Base-by-base conservation (phyloP, 257 asterid genomes). In the Solanum sejunctum region DNA sequence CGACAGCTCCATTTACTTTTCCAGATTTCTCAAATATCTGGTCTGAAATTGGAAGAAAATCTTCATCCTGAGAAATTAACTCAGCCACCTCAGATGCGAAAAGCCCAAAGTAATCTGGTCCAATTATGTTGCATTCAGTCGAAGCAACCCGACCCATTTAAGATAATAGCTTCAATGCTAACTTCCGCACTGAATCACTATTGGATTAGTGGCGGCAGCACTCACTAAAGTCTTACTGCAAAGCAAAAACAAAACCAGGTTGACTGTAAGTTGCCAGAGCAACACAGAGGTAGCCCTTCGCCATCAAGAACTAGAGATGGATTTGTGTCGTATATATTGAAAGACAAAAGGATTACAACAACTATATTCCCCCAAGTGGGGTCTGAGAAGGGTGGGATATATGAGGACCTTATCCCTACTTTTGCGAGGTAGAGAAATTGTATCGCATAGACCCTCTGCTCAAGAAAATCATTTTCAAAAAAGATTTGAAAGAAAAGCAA, bases 91-190 rank as follows among this genome's bases (percentile, higher is more conserved):
- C 95, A 58, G 86, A 88, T 56, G 89, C 70, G 86, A 89, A 96
- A 83, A 85, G 91, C 26, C 94, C 94, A 87, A 96, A 94, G 83
- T 87, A 91, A 82, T 94, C 98, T 7, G 98, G 96, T 83, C 94
- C 96, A 55, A 85, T 18, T 47, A 18, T 49, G 78, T 82, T 81
- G 56, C 56, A 78, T 54, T 60, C 88, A 39, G 83, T 81, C 23
- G 89, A 84, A 52, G 92, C 54, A 67, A 81, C 85, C 54, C 61
- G 63, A 23, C 81, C 67, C 87, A 39, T 36, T 51, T 84, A 86
- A 85, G 77, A 78, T 85, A 78, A 78, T 51, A 78, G 26, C 64
- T 78, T 52, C 83, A 78, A 52, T 6, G 49, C 60, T 63, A 51
- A 78, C 82, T 78, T 78, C 49, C 16, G 15, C 17, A 10, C 60